Base-by-base conservation (phyloP, 257 asterid species). In the Salvia miltiorrhiza region DNA sequence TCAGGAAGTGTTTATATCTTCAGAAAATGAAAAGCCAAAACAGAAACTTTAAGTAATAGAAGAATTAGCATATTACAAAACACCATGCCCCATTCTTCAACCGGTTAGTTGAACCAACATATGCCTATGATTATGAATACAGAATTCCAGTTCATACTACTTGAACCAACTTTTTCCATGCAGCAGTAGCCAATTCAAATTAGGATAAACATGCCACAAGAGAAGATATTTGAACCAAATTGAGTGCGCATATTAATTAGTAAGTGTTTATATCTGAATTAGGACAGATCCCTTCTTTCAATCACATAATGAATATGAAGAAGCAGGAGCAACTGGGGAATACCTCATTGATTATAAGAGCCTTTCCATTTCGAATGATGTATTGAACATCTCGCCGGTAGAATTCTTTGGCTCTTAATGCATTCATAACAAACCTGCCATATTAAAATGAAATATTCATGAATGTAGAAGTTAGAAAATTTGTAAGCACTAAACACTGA, bases 391-490 rank as follows among this genome's bases (percentile, higher is more conserved):
- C 99, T 9, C 86, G 81, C 75, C 88, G 82, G 79, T 87, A 94
- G 81, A 94, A 90, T 76, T 94, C 97, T 75, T 94, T 94, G 72
- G 99, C 99, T 76, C 86, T 94, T 74, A 94, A 67, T 70, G 97
- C 97, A 82, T 86, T 94, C 76, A 89, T 71, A 74, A 94, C 97
- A 79, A 94, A 94, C 75, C 99, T 93, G 84, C 66, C 75, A 72
- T 54, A 80, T 39, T 63, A 43, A 4, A 33, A 43, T 35, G 67
- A 75, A 65, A 55, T 19, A 40, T 54, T 40, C 50, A 58, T 56
- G 70, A 73, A 67, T 64, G 2, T 45, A 54, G 21, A 65, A 41
- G 32, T 16, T 20, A 2, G 44, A 23, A 37, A 55, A 35, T 33
- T 24, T 60, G n/a, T n/a, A n/a, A n/a, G n/a, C n/a, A n/a, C n/a